These are phyloP conservation scores for Candida wancherniae DNA, from an alignment of 805 yeast genomes.

Conservation along the genomic window DNA sequence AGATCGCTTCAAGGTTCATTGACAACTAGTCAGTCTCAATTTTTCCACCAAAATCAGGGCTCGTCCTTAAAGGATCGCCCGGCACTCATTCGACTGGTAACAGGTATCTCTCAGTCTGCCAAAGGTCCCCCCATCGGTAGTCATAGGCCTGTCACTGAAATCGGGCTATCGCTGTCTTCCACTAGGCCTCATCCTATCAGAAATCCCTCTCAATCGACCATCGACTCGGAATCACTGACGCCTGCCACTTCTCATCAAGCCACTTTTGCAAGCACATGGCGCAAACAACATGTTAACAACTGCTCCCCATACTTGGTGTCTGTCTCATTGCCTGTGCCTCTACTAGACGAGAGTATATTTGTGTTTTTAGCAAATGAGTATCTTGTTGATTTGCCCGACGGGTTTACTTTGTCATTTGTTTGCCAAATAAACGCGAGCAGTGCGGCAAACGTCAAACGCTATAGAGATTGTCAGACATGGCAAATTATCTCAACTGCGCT, in stretches of 20 bases:
- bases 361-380: constrained; percentile 48
- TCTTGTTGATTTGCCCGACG: constrained; percentile 42
- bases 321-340: constrained; percentile 37
- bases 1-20: too few relatives aligned
- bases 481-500: constrained; percentile 48
- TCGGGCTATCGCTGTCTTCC: constrained; percentile 3
- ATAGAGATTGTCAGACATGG: constrained; percentile 63
- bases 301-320: constrained; percentile 29
- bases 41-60: constrained; percentile 3
- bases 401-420: constrained; percentile 47
- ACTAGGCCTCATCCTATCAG: constrained; percentile 29
- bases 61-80: constrained; percentile 10
- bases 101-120: constrained; percentile 10
- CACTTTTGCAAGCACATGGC: constrained; percentile 10
- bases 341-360: constrained; percentile 41
- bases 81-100: constrained; percentile 10
- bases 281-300: not conserved
- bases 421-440: constrained; percentile 55
- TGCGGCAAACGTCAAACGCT: constrained; percentile 47
- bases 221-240: constrained; percentile 25
- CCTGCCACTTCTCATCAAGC: too few relatives aligned
- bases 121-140: constrained; percentile 18
- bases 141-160: constrained; percentile 12
- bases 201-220: constrained; percentile 33
- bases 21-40: too few relatives aligned